Conservation (phyloP, 75 land plant genomes). For the Picea glauca region DNA sequence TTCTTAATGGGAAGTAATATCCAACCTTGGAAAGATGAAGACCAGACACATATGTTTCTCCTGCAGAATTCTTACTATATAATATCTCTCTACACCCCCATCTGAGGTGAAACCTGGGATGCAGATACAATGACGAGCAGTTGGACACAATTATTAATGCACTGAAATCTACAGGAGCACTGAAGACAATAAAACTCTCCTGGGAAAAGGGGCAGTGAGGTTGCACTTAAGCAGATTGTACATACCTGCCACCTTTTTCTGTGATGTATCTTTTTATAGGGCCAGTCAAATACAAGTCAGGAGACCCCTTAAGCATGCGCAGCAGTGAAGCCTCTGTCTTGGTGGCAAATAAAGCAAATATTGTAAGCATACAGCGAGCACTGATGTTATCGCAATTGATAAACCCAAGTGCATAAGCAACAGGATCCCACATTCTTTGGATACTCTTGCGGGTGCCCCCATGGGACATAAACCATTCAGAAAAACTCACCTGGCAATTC, state of each 20-base stretch:
- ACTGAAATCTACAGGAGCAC: not conserved
- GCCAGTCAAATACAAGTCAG: conserved; percentile 86
- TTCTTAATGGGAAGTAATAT: not conserved
- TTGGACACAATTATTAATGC: not conserved
- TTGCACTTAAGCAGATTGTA: not conserved
- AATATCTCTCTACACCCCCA: conserved; percentile 96
- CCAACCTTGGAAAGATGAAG: conserved; percentile 76
- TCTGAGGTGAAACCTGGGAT: conserved; percentile 77
- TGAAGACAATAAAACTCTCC: not conserved
- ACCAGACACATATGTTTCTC: conserved; percentile 76
- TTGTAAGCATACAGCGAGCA: conserved; percentile 99
- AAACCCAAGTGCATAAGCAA: conserved; percentile 98
- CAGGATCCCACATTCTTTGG: conserved; percentile 98
- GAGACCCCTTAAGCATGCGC: conserved; percentile 98
- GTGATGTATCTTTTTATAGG: conserved; percentile 87
- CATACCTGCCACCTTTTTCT: conserved; percentile 89
- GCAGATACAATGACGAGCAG: not conserved
- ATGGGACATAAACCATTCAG: conserved; percentile 95
- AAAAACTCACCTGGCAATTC: conserved; percentile 78
- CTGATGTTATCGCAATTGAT: conserved; percentile 98
- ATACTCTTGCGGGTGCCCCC: conserved; percentile 93
- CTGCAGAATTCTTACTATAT: conserved; percentile 59
- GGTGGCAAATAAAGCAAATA: conserved; percentile 91
- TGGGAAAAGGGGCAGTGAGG: not conserved
- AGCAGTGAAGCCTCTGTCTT: conserved; percentile 95